phyloP scores from a whole-genome alignment of 2,329 filamentous ascomycete genomes.

The Aureobasidium sp. region DNA sequence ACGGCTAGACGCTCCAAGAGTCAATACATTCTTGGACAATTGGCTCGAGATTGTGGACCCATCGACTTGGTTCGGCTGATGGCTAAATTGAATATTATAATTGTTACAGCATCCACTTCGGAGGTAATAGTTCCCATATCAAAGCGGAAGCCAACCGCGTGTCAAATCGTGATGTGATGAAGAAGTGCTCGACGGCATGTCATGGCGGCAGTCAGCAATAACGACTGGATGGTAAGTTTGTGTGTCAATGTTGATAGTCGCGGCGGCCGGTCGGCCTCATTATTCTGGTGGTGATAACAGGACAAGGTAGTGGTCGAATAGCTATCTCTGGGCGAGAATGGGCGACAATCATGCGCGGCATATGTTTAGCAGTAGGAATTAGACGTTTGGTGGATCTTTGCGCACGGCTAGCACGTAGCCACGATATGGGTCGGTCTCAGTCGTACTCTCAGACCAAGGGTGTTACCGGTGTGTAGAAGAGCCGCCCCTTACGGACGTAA shows the following conservation, averaged over 20 bases:
- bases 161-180: not conserved
- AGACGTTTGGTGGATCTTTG: not conserved
- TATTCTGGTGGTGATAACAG: not conserved
- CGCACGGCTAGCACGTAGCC: not conserved
- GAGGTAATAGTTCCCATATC: not conserved
- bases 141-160: not conserved
- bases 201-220: not conserved
- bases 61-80: constrained; percentile 1
- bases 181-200: not conserved
- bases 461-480: not conserved
- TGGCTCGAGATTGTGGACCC: not conserved
- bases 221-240: not conserved
- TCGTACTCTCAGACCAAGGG: not conserved
- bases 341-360: not conserved
- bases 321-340: not conserved
- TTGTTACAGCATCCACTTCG: not conserved
- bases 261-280: not conserved
- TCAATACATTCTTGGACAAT: not conserved
- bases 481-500: constrained; percentile 2
- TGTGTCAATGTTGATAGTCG: not conserved
- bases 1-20: not conserved
- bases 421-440: not conserved
- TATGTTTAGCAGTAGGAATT: not conserved
- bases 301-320: too few species aligned
- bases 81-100: not conserved